Percentiles rank a stretch among this genome's conserved stretches.
These are phyloP conservation scores for Aristolochia contorta DNA, from an alignment of 164 flowering plant species.

Conservation along the genomic window DNA sequence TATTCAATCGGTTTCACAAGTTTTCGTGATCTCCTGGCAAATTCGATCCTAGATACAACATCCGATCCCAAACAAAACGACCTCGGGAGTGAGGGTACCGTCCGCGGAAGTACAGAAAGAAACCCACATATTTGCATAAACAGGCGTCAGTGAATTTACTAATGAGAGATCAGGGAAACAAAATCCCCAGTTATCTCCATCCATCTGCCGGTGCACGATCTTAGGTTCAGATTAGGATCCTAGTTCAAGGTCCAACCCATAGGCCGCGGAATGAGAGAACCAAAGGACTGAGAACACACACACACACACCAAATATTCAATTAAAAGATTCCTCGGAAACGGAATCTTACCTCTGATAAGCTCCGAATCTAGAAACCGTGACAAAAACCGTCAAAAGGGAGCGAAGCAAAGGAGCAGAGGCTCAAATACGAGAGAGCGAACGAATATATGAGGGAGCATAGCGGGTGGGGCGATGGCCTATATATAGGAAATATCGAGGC, in stretches of 20 bases:
- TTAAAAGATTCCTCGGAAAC: background rate
- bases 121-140: no score
- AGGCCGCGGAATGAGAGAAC: background rate
- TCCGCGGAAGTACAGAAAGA: background rate
- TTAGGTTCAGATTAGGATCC: background rate
- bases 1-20: no score
- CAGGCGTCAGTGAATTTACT: no score
- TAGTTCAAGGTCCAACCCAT: background rate
- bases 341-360: conserved; percentile 23
- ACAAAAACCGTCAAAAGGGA: conserved; percentile 4
- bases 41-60: no score
- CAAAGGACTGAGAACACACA: background rate
- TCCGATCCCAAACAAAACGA: background rate
- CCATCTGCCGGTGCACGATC: no score
- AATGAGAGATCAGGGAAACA: background rate
- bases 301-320: no score
- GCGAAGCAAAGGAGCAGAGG: conserved; percentile 6
- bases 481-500: conserved; percentile 49
- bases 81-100: background rate
- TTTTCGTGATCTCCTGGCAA: no score
- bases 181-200: background rate
- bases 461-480: conserved; percentile 26
- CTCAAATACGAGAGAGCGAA: conserved; percentile 4
- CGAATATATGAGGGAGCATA: conserved; percentile 18
- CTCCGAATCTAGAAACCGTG: conserved; percentile 16